These are phyloP conservation scores for Colletotrichum abscissum DNA, from an alignment of 2,329 filamentous ascomycete species.

Conservation along the genomic window DNA sequence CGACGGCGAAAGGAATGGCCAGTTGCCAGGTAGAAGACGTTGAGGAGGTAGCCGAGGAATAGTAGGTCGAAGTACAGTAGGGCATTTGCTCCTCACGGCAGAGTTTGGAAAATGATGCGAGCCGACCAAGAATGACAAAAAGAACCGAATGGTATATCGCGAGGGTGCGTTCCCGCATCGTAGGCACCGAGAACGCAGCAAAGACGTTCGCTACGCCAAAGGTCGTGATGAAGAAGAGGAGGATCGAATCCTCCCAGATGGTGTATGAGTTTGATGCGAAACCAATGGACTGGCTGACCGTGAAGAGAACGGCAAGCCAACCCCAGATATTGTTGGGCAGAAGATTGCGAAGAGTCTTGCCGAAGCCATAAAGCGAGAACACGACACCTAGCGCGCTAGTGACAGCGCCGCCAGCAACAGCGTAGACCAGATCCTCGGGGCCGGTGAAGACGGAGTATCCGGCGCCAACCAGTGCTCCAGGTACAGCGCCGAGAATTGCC, in stretches of 20 bases:
- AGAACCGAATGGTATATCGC: slow-evolving; percentile 87
- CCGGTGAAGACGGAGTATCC: slow-evolving; percentile 48
- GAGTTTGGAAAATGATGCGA: slow-evolving; percentile 89
- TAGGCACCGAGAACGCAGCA: slow-evolving; percentile 79
- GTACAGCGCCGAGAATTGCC: slow-evolving; percentile 48
- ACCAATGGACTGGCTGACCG: slow-evolving; percentile 87
- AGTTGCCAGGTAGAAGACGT: slow-evolving; percentile 95
- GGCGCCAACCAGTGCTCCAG: slow-evolving; percentile 47
- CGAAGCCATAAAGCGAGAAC: slow-evolving; percentile 54
- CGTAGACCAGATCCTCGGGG: slow-evolving; percentile 46
- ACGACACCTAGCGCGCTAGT: slow-evolving; percentile 55
- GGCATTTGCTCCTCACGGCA: slow-evolving; percentile 99
- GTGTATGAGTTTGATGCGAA: slow-evolving; percentile 99
- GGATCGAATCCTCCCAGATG: slow-evolving; percentile 97
- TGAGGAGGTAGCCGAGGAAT: slow-evolving; percentile 89
- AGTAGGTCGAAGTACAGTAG: slow-evolving; percentile 94
- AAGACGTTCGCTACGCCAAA: slow-evolving; percentile 83
- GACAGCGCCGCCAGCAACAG: slow-evolving; percentile 53
- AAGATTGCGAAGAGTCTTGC: slow-evolving; percentile 61
- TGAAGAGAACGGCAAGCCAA: slow-evolving; percentile 85
- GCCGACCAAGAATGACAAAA: slow-evolving; percentile 81
- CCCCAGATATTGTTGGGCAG: slow-evolving; percentile 86
- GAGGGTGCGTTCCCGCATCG: slow-evolving; percentile 75
- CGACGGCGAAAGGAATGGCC: slow-evolving; percentile 79
- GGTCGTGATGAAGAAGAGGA: slow-evolving; percentile 89